A percentile compares a stretch with the other conserved stretches of the same genome.
Evolutionary conservation across 805 yeast genomes (phyloP).

Genomic region (Yamadazyma ubonensis): DNA sequence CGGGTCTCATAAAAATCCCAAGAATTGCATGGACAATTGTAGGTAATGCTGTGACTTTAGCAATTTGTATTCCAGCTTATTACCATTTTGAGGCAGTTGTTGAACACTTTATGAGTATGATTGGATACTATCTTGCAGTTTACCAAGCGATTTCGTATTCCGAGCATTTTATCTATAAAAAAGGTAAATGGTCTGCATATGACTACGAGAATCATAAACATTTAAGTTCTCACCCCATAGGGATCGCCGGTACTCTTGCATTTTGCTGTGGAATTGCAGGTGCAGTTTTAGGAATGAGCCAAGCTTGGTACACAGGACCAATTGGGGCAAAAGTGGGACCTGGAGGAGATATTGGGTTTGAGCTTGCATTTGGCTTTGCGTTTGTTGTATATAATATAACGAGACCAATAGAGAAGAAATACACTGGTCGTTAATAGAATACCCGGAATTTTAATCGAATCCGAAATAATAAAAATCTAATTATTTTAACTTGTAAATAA

Average conservation of each 20-base stretch:
- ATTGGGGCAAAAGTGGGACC: conserved; percentile 53
- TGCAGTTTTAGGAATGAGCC: conserved; percentile 83
- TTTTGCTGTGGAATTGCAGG: conserved; percentile 84
- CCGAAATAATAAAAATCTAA: too few species aligned
- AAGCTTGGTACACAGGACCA: conserved; percentile 79
- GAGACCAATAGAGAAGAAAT: conserved; percentile 68
- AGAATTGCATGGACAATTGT: conserved; percentile 76
- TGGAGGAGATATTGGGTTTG: conserved; percentile 90
- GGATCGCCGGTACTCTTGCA: conserved; percentile 76
- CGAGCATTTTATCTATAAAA: conserved; percentile 80
- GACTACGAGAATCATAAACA: conserved; percentile 60
- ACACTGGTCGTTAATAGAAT: conserved; percentile 44
- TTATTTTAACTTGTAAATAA: too few species aligned
- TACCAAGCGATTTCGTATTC: conserved; percentile 70
- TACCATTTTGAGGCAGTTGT: conserved; percentile 71
- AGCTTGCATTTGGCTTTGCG: conserved; percentile 63
- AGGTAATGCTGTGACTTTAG: conserved; percentile 76
- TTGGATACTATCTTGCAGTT: conserved; percentile 87
- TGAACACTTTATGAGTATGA: conserved; percentile 85
- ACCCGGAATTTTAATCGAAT: too few species aligned
- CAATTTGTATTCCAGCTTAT: conserved; percentile 86
- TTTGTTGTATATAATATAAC: conserved; percentile 55
- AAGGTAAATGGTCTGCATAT: conserved; percentile 57
- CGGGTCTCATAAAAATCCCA: conserved; percentile 70
- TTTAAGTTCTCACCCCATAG: conserved; percentile 62